These are phyloP conservation scores for Kwoniella sp. DNA, from an alignment of 768 basidiomycete species.

Conservation along the genomic window DNA sequence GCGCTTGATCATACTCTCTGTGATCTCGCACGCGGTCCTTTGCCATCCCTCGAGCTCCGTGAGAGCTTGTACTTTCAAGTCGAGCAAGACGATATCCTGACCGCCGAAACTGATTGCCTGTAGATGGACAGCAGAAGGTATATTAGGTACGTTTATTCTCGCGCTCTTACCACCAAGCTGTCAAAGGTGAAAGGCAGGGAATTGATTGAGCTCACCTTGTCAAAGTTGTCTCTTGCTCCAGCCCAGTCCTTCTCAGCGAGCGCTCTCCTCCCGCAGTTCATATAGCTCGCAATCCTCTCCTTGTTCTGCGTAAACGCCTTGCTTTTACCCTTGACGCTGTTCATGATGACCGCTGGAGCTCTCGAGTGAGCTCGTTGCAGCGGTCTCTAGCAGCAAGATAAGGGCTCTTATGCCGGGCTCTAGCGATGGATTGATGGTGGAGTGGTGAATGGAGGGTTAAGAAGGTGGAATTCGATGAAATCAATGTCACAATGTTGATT, in stretches of 20 bases:
- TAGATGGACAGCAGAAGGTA: neutral
- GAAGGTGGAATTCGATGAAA: neutral
- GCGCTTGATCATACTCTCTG: slow-evolving; percentile 14
- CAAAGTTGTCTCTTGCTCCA: slow-evolving; percentile 17
- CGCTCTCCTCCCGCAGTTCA: slow-evolving; percentile 1
- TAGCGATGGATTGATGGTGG: no score
- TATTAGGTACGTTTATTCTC: no score
- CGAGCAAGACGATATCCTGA: slow-evolving; percentile 7
- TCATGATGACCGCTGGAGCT: slow-evolving; percentile 4
- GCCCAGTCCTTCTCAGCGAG: slow-evolving; percentile 13
- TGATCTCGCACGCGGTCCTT: slow-evolving; percentile 13
- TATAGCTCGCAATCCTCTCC: slow-evolving; percentile 1
- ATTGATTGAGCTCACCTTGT: slow-evolving; percentile 31
- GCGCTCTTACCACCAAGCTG: no score
- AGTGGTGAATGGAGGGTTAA: no score
- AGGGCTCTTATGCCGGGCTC: no score
- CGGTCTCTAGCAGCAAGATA: no score
- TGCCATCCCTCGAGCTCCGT: slow-evolving; percentile 15
- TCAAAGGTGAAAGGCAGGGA: no score
- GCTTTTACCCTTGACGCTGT: slow-evolving; percentile 1
- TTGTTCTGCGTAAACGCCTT: neutral
- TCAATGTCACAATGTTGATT: neutral
- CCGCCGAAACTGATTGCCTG: slow-evolving; percentile 19
- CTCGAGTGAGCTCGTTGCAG: no score
- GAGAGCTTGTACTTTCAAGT: slow-evolving; percentile 20